Percentiles rank a stretch among this genome's conserved stretches.
These are phyloP conservation scores for Penicillium odoratum DNA, from an alignment of 495 filamentous ascomycete species.

Conservation along the genomic window DNA sequence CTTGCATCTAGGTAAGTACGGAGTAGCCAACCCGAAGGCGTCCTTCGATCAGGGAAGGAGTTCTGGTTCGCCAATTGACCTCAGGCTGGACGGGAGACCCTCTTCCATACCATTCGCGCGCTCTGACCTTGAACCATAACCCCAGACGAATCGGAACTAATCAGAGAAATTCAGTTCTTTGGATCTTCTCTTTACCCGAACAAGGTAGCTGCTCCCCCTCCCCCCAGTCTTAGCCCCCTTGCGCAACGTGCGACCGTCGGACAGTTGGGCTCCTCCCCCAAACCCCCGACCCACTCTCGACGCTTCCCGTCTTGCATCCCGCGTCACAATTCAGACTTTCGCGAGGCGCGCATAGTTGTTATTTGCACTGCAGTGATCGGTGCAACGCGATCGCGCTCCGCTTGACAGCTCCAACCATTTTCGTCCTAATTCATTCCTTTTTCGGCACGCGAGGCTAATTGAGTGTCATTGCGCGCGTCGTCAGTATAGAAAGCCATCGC, in stretches of 20 bases:
- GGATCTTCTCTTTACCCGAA: conserved; percentile 25
- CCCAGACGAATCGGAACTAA: conserved; percentile 36
- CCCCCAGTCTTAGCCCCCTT: conserved; percentile 18
- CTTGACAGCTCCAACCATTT: conserved; percentile 13
- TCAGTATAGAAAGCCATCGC: conserved; percentile 35
- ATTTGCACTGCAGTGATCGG: conserved; percentile 27
- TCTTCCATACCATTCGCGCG: conserved; percentile 21
- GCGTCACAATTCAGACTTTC: conserved; percentile 18
- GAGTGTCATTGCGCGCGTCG: conserved; percentile 34
- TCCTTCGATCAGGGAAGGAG: conserved; percentile 31
- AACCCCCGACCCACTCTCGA: conserved; percentile 34
- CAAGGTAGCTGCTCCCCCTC: conserved; percentile 24
- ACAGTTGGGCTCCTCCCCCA: conserved; percentile 28
- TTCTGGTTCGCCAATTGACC: conserved; percentile 50
- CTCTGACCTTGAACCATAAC: conserved; percentile 25
- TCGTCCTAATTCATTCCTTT: conserved; percentile 19
- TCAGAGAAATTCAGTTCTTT: conserved; percentile 4
- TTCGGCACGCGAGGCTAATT: conserved; percentile 25
- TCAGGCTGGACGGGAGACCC: conserved; percentile 16
- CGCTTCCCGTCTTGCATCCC: conserved; percentile 39
- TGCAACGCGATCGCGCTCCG: conserved; percentile 23
- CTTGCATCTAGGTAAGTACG: conserved; percentile 20
- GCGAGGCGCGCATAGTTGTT: conserved; percentile 32
- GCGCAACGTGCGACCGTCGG: conserved; percentile 35
- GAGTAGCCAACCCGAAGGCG: conserved; percentile 19